Evolutionary conservation across 495 filamentous ascomycete genomes (phyloP).

Genomic region (Lineolata rhizophorae): DNA sequence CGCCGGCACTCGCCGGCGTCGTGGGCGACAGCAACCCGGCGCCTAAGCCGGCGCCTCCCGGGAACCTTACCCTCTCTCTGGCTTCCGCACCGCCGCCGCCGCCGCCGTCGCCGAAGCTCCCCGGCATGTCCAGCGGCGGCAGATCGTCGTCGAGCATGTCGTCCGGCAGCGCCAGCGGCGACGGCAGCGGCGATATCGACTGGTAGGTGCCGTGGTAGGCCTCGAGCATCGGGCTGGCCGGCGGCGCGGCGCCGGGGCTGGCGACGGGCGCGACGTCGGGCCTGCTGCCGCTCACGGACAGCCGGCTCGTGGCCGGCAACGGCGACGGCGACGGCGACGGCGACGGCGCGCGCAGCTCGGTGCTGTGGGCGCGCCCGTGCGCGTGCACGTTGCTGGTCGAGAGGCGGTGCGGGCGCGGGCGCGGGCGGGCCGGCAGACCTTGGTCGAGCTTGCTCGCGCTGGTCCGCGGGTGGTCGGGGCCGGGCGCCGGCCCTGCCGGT

Average conservation of each 20-base stretch:
- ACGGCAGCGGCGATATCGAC: constrained; percentile 85
- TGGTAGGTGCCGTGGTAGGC: constrained; percentile 91
- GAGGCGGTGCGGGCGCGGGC: no score
- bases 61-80: not conserved
- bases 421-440: no score
- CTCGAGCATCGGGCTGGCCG: constrained; percentile 69
- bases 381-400: no score
- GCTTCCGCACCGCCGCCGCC: no score
- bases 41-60: no score
- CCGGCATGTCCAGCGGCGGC: constrained; percentile 5
- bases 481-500: not conserved
- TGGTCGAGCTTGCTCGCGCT: not conserved
- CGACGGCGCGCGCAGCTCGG: constrained; percentile 2
- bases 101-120: not conserved
- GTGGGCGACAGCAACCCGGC: no score
- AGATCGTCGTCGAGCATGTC: constrained; percentile 16
- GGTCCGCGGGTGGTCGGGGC: not conserved
- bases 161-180: constrained; percentile 31
- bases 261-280: no score
- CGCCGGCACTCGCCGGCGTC: not conserved
- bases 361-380: not conserved
- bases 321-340: constrained; percentile 5
- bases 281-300: constrained; percentile 8
- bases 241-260: constrained; percentile 27
- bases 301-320: constrained; percentile 5